These are phyloP conservation scores for Lippia alba DNA, from an alignment of 305 asterid genomes.

Conservation along the genomic window DNA sequence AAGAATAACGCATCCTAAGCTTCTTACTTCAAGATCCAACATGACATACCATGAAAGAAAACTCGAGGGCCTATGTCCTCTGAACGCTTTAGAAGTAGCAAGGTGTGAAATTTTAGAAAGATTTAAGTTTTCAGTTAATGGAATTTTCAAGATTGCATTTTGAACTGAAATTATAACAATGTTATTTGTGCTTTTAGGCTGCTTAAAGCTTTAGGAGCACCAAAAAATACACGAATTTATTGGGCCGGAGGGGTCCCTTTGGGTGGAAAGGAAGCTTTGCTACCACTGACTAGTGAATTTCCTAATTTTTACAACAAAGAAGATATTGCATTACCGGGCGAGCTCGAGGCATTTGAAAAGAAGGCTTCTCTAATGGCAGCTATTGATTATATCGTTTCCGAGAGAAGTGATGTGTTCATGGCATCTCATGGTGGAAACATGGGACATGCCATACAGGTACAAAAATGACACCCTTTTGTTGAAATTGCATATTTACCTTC, in stretches of 20 bases:
- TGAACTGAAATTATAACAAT: background rate
- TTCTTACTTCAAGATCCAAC: slow-evolving; percentile 78
- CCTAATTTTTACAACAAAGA: slow-evolving; percentile 80
- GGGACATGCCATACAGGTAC: slow-evolving; percentile 93
- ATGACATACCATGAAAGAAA: slow-evolving; percentile 76
- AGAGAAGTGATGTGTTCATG: slow-evolving; percentile 90
- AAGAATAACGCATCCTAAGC: slow-evolving; percentile 64
- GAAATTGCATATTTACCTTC: background rate
- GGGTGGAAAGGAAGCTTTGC: slow-evolving; percentile 79
- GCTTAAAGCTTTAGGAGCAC: slow-evolving; percentile 89
- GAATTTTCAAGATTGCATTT: background rate
- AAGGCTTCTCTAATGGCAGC: slow-evolving; percentile 88
- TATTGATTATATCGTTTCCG: slow-evolving; percentile 77
- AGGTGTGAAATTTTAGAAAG: slow-evolving; percentile 45
- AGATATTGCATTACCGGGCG: slow-evolving; percentile 75
- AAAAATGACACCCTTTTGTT: too few relatives aligned
- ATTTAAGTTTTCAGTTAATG: background rate
- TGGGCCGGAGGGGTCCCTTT: slow-evolving; percentile 96
- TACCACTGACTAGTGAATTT: slow-evolving; percentile 64
- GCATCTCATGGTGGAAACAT: slow-evolving; percentile 98
- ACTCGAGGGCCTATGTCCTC: slow-evolving; percentile 87
- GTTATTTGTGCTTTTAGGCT: slow-evolving; percentile 45
- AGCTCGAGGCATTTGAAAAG: slow-evolving; percentile 71
- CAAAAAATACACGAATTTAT: slow-evolving; percentile 65
- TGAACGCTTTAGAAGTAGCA: slow-evolving; percentile 76